Conservation (phyloP, 768 basidiomycete species). For the Leccinum incarnatum region DNA sequence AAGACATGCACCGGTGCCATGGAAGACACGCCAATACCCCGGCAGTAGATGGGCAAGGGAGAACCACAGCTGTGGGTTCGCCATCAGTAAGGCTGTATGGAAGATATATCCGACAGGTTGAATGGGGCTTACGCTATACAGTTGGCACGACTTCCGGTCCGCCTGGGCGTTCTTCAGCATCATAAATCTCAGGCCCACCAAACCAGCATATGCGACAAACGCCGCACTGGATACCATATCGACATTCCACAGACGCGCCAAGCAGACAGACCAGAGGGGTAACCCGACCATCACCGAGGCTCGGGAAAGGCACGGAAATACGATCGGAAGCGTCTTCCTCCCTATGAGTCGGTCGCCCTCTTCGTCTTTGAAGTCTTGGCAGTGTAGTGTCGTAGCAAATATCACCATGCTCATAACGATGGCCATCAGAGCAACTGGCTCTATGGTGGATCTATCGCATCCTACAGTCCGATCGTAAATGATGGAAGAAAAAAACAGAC, state of each 20-base stretch:
- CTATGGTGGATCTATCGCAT: slow-evolving; percentile 21
- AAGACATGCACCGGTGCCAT: slow-evolving; percentile 15
- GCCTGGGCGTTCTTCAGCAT: slow-evolving; percentile 19
- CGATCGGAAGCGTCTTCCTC: slow-evolving; percentile 44
- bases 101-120: background rate
- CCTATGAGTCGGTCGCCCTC: slow-evolving; percentile 41
- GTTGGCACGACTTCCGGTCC: slow-evolving; percentile 27
- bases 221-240: slow-evolving; percentile 26
- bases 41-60: slow-evolving; percentile 31
- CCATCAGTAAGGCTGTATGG: background rate
- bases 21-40: slow-evolving; percentile 29
- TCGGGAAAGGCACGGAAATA: slow-evolving; percentile 34
- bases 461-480: slow-evolving; percentile 19
- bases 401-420: slow-evolving; percentile 31
- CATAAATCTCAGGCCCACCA: slow-evolving; percentile 29
- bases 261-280: slow-evolving; percentile 31
- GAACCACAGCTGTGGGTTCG: slow-evolving; percentile 27
- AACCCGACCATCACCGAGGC: slow-evolving; percentile 26
- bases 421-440: slow-evolving; percentile 28
- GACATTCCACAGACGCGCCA: slow-evolving; percentile 27
- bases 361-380: slow-evolving; percentile 40
- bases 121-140: slow-evolving; percentile 30
- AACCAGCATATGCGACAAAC: slow-evolving; percentile 24
- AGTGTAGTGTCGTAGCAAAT: slow-evolving; percentile 37
- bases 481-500: background rate